Base-by-base conservation (phyloP, 2,329 filamentous ascomycete species). In the Shiraia sp. region DNA sequence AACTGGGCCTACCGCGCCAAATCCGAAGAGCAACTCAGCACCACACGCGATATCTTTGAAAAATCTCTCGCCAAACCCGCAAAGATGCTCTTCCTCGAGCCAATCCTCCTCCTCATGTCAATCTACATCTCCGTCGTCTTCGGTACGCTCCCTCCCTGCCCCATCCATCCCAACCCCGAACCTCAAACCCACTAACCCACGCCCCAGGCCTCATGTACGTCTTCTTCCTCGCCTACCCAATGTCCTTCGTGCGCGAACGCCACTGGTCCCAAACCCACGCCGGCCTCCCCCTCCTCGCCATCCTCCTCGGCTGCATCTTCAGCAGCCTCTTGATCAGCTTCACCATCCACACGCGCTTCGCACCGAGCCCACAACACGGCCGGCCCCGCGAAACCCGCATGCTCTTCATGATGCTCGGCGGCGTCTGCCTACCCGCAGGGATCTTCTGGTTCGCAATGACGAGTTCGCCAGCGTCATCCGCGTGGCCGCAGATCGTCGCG, bases 381-480 rank as follows among this genome's bases (percentile, higher is more conserved):
- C 56, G 66, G 40, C 32, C 68, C 10, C 72, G 73, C 0, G 75
- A 78, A 51, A 70, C 71, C 34, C 68, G 74, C 3, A 60, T 78
- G 2, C 61, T 69, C 6, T 72, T 73, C 0, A 70, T 75, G 57
- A 80, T 83, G 50, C 51, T 76, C 10, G 81, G 79, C 4, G 80
- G 76, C 5, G 72, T 76, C 10, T 42, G 79, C 16, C 65, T 77
- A 7, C 70, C 73, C 3, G 61, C 66, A 7, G 72, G 74, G 2
- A 61, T 79, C 24, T 77, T 78, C 51, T 77, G 73, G 75, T 78
- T 78, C 47, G 73, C 70, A 2, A 77, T 74, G 75, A 76, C 77
- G 1, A 75, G 70, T 1, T 66, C 74, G 33, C 66, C 63, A 7
- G 69, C 68, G 42, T 74, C 72, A 32, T 63, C 57, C 2, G 73